Conservation (phyloP, 2,329 filamentous ascomycete species). For the Lasiodiplodia citricola region DNA sequence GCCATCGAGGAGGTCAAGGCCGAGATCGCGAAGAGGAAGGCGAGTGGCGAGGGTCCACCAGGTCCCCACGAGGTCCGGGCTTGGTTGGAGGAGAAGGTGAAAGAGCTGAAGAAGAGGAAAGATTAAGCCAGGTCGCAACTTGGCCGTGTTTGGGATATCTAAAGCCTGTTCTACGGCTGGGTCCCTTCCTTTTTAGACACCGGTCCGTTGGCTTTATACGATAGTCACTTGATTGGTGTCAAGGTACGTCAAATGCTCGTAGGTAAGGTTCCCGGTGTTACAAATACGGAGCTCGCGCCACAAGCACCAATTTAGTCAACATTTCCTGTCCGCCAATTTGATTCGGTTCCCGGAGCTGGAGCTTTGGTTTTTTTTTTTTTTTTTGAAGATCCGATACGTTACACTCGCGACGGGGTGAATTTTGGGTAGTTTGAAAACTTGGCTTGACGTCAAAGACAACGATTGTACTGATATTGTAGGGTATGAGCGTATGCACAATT, state of each 20-base stretch:
- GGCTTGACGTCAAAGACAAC: not conserved
- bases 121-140: not conserved
- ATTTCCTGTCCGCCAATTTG: not conserved
- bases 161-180: no score
- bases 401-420: no score
- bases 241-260: no score
- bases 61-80: constrained; percentile 43
- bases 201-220: not conserved
- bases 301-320: not conserved
- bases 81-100: constrained; percentile 44
- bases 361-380: not conserved
- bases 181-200: no score
- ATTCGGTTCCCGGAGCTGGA: not conserved
- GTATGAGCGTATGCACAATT: not conserved
- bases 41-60: constrained; percentile 46
- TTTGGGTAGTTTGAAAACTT: not conserved
- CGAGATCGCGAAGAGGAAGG: constrained; percentile 69
- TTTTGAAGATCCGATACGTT: not conserved
- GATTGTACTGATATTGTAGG: not conserved
- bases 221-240: no score
- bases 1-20: constrained; percentile 74
- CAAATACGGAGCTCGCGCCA: not conserved
- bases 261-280: not conserved
- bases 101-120: constrained; percentile 21
- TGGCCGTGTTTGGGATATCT: no score